Conservation (phyloP, 2,329 filamentous ascomycete genomes). For the Septoria petroselini region DNA sequence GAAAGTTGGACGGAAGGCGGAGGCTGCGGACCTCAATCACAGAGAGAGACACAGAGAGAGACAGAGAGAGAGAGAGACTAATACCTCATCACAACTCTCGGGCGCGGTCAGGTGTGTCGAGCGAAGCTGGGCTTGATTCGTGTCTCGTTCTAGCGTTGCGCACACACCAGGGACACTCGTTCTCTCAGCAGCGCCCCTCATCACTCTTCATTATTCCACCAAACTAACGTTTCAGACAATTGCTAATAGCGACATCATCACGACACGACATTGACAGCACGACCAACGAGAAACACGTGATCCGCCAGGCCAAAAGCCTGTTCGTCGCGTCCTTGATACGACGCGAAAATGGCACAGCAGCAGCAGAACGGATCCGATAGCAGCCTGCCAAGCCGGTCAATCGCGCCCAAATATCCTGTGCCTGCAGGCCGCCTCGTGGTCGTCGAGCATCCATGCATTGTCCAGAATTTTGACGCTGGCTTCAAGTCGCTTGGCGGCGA, state of each 20-base stretch:
- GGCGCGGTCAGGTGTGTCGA: slow-evolving; percentile 5
- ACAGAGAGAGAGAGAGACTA: too few species aligned
- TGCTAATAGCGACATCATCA: neutral
- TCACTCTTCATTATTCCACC: neutral
- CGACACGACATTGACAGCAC: slow-evolving; percentile 1
- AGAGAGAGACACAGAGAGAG: too few species aligned
- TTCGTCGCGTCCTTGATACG: slow-evolving; percentile 2
- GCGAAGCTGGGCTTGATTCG: neutral
- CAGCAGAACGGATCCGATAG: neutral
- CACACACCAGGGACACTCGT: neutral
- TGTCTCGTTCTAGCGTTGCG: neutral
- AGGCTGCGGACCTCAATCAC: neutral
- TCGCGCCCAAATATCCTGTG: slow-evolving; percentile 47
- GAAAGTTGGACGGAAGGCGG: neutral
- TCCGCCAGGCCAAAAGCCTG: neutral
- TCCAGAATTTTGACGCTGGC: slow-evolving; percentile 62
- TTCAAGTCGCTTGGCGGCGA: slow-evolving; percentile 61
- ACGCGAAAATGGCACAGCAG: slow-evolving; percentile 1
- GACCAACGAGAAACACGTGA: neutral
- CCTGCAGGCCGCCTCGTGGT: slow-evolving; percentile 55
- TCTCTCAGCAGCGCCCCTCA: neutral
- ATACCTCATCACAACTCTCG: too few species aligned
- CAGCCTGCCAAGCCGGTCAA: slow-evolving; percentile 4
- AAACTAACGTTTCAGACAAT: too few species aligned
- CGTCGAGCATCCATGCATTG: slow-evolving; percentile 65